phyloP scores from a whole-genome alignment of 768 basidiomycete species.

The Chalciporus pseudorubinellus region DNA sequence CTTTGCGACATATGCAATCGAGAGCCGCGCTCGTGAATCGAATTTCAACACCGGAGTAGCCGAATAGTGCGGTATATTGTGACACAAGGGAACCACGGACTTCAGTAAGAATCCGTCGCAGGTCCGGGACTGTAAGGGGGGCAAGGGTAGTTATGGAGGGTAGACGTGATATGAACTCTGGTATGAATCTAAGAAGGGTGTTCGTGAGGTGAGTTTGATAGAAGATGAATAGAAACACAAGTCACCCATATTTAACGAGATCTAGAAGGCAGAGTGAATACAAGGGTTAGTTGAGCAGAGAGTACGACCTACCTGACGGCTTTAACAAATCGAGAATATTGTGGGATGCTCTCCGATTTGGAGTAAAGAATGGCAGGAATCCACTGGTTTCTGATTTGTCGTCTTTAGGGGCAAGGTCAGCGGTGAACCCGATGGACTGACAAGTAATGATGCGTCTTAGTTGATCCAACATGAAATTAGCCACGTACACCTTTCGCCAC shows the following conservation, averaged over 20 bases:
- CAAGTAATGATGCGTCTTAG: background rate
- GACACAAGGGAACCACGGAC: slow-evolving; percentile 89
- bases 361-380: slow-evolving; percentile 71
- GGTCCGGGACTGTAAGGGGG: slow-evolving; percentile 74
- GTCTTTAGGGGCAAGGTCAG: slow-evolving; percentile 42
- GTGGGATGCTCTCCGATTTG: slow-evolving; percentile 55
- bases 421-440: slow-evolving; percentile 88
- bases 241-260: slow-evolving; percentile 79
- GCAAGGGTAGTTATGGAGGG: slow-evolving; percentile 86
- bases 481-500: slow-evolving; percentile 78
- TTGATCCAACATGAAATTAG: background rate
- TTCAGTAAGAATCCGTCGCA: slow-evolving; percentile 88
- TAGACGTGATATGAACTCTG: slow-evolving; percentile 92
- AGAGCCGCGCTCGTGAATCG: slow-evolving; percentile 81
- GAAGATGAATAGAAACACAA: background rate
- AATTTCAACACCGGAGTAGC: slow-evolving; percentile 81
- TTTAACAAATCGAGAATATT: slow-evolving; percentile 70
- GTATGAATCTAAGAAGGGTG: slow-evolving; percentile 65
- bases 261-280: slow-evolving; percentile 43
- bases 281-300: background rate
- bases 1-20: slow-evolving; percentile 77
- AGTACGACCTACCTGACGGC: slow-evolving; percentile 49
- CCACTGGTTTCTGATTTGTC: slow-evolving; percentile 37
- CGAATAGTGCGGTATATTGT: slow-evolving; percentile 84
- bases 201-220: slow-evolving; percentile 3